Base-by-base conservation (phyloP, 805 yeast species). In the Cyberlindnera misumaiensis region DNA sequence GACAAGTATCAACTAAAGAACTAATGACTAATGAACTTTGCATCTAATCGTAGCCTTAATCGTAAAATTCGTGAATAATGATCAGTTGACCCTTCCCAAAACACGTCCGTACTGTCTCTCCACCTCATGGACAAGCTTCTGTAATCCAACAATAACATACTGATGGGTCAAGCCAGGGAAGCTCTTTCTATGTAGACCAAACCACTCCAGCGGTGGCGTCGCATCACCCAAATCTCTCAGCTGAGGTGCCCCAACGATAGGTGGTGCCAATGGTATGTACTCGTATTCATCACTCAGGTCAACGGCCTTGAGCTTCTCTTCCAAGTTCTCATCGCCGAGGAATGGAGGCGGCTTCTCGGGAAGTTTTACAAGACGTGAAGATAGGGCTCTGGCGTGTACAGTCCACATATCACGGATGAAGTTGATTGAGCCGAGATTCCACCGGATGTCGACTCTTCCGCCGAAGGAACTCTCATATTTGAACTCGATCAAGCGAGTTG, bases 151-250 rank as follows among this genome's bases (percentile, higher is more conserved):
- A 35, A 89, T 83, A 0, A 80, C 77, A 44, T 75, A 65, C 57
- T 87, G 90, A 55, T 93, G 97, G 0, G 96, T 82, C 42, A 84
- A 70, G 30, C 83, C 79, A 0, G 98, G 98, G 48, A 93, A 78
- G 47, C 80, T 76, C 51, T 82, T 75, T 47, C 97, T 71, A 57
- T 93, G 93, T 24, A 93, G 68, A 2, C 98, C 98, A 64, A 93
- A 84, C 98, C 98, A 93, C 57, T 93, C 98, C 41, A 93, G 63
- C 2, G 98, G 98, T 1, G 98, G 98, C 0, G 98, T 93, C 1
- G 97, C 97, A 61, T 83, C 89, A 18, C 98, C 97, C 51, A 93
- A 68, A 53, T 93, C 97, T 52, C 78, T 79, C 52, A 93, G 66
- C 48, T 82, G 90, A 2, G 97, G 97, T 14, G 93, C 84, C 44